These are phyloP conservation scores for Chenopodium formosanum DNA, from an alignment of 148 eudicot genomes.

Conservation along the genomic window DNA sequence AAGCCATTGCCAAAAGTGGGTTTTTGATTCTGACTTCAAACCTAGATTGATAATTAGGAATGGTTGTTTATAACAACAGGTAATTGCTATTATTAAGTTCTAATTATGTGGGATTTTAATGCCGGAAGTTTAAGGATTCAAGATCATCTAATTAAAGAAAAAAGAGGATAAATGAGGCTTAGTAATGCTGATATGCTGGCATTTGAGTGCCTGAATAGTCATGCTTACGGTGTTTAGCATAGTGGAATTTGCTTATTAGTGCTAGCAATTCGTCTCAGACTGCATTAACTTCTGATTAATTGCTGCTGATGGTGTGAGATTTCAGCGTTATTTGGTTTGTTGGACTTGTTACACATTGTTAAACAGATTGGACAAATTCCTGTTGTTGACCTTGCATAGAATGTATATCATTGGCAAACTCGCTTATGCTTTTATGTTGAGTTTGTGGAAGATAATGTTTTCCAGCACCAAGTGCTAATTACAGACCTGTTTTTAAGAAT, in stretches of 20 bases:
- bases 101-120: background rate
- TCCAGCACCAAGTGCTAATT: background rate
- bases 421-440: background rate
- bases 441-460: background rate
- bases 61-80: background rate
- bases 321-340: background rate
- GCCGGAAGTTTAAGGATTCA: background rate
- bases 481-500: background rate
- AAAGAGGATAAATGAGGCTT: background rate
- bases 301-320: conserved; percentile 1
- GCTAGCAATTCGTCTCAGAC: background rate
- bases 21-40: conserved; percentile 7
- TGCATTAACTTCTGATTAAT: background rate
- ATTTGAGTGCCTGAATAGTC: background rate
- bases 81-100: background rate
- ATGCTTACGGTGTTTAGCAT: background rate
- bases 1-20: conserved; percentile 21
- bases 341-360: background rate
- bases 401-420: background rate
- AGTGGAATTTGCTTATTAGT: conserved; percentile 3
- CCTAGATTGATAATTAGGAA: background rate
- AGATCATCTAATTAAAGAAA: background rate
- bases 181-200: background rate
- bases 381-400: background rate
- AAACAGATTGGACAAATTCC: background rate